These are phyloP conservation scores for Macrolepiota albuminosa DNA, from an alignment of 768 basidiomycete species.

Conservation along the genomic window DNA sequence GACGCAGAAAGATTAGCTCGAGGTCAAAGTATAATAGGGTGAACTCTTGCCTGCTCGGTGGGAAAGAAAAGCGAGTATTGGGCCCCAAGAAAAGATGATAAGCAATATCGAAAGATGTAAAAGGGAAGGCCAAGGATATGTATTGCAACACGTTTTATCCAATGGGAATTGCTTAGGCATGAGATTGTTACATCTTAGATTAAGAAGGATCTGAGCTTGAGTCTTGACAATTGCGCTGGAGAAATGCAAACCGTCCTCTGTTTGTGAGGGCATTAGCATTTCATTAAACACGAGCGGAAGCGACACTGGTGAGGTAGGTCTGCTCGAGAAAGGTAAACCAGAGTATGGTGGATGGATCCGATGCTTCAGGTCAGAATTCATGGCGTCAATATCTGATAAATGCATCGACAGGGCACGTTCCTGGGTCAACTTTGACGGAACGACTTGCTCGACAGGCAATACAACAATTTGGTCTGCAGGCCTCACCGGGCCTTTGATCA, in stretches of 20 bases:
- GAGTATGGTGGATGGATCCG: conserved; percentile 40
- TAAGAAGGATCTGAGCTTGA: conserved; percentile 77
- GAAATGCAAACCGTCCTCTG: conserved; percentile 85
- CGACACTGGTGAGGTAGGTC: conserved; percentile 34
- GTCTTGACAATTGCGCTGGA: conserved; percentile 52
- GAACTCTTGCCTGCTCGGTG: conserved; percentile 15
- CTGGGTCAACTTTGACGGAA: conserved; percentile 58
- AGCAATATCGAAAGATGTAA: conserved; percentile 52
- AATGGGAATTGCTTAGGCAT: conserved; percentile 59
- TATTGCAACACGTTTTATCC: conserved; percentile 77
- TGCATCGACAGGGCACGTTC: conserved; percentile 68
- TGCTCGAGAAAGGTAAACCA: conserved; percentile 21
- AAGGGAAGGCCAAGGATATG: conserved; percentile 62
- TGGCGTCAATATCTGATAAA: conserved; percentile 77
- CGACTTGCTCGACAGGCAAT: conserved; percentile 71
- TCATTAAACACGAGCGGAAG: conserved; percentile 79
- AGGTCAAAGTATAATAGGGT: not conserved
- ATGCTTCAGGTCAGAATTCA: conserved; percentile 84
- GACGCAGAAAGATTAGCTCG: not conserved
- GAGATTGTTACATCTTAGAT: conserved; percentile 73
- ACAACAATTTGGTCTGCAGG: conserved; percentile 73
- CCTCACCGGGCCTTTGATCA: conserved; percentile 30
- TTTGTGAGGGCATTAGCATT: conserved; percentile 69
- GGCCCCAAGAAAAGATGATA: conserved; percentile 46
- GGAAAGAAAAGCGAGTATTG: conserved; percentile 35